A percentile compares a stretch with the other conserved stretches of the same genome.
Evolutionary conservation across 2,329 filamentous ascomycete species (phyloP).

Genomic region (Tolypocladium tundrense): DNA sequence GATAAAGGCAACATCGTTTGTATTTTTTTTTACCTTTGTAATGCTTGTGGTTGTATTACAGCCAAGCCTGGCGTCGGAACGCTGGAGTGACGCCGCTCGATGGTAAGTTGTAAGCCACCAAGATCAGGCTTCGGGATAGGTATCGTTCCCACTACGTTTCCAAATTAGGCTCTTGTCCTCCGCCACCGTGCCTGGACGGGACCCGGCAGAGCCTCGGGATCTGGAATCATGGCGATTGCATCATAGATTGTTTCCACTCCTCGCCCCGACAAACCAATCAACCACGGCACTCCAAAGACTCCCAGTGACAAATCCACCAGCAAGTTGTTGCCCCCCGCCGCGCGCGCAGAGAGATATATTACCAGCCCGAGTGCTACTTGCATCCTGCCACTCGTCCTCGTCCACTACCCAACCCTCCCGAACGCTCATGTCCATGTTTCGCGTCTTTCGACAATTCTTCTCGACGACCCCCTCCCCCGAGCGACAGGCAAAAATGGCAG

Average conservation of each 20-base stretch:
- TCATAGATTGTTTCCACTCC: background rate
- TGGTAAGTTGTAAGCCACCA: background rate
- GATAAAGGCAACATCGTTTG: too few species aligned
- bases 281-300: background rate
- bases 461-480: constrained; percentile 35
- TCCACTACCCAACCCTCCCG: constrained; percentile 1
- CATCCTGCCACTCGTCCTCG: background rate
- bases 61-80: too few species aligned
- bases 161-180: background rate
- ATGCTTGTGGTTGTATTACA: too few species aligned
- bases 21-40: too few species aligned
- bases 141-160: background rate
- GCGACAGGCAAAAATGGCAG: constrained; percentile 63
- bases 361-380: background rate
- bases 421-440: constrained; percentile 31
- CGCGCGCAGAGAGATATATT: background rate
- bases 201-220: background rate
- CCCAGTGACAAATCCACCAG: background rate
- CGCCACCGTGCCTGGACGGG: background rate
- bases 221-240: background rate
- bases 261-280: background rate
- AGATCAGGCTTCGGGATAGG: background rate
- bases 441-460: constrained; percentile 66
- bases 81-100: too few species aligned
- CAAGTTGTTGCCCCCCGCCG: background rate